Conservation (phyloP, 73 alveolate genomes). For the Paramecium sexaurelia region DNA sequence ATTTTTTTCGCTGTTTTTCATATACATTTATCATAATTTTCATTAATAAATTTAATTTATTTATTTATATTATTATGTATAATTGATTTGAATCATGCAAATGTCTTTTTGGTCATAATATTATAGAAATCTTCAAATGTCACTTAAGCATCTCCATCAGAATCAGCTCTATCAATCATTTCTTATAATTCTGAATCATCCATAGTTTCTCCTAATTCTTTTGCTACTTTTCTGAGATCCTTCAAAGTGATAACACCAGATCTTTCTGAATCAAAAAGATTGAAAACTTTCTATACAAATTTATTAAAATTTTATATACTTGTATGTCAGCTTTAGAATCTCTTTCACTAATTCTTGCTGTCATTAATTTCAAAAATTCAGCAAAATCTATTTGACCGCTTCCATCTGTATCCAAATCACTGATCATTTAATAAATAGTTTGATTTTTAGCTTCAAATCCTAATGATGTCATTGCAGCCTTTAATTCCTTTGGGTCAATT, state of each 20-base stretch:
- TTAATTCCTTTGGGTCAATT: conserved; percentile 91
- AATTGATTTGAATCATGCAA: conserved; percentile 45
- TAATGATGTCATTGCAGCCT: conserved; percentile 89
- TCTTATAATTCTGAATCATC: conserved; percentile 87
- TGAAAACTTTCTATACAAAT: conserved; percentile 73
- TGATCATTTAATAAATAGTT: conserved; percentile 87
- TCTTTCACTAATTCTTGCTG: conserved; percentile 87
- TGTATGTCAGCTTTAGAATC: conserved; percentile 88
- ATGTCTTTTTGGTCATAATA: conserved; percentile 74
- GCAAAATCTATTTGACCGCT: conserved; percentile 89
- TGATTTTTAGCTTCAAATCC: conserved; percentile 93
- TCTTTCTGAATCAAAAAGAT: conserved; percentile 83
- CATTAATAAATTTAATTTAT: not conserved
- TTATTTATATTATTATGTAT: not conserved
- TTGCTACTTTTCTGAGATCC: conserved; percentile 82
- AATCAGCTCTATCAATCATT: conserved; percentile 89
- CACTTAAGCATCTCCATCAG: conserved; percentile 85
- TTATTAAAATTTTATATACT: not conserved
- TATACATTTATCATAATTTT: not conserved
- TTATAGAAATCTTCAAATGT: conserved; percentile 90
- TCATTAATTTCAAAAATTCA: conserved; percentile 87
- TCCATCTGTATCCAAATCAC: conserved; percentile 85
- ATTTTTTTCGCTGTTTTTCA: not conserved
- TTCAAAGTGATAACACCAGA: conserved; percentile 80
- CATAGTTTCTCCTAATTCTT: conserved; percentile 86